Conservation (phyloP, 306 rosid genomes). For the Gastrolobium villosum region DNA sequence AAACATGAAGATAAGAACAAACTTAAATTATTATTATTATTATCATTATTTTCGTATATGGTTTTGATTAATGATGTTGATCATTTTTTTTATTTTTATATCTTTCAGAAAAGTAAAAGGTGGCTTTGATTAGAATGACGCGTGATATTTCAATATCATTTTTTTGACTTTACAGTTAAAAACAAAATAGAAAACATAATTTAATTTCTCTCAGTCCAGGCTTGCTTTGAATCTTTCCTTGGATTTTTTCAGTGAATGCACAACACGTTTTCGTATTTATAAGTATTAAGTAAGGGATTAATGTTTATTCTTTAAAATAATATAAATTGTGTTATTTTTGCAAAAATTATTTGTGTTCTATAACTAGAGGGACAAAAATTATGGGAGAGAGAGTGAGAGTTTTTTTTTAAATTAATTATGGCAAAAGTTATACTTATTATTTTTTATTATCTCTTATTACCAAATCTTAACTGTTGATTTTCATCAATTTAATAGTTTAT, state of each 20-base stretch:
- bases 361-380: no score
- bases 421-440: no score
- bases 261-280: not conserved
- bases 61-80: not conserved
- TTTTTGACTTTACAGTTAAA: not conserved
- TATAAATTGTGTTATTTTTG: no score
- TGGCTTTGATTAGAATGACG: conserved; percentile 41
- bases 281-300: not conserved
- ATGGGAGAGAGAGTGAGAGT: no score
- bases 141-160: not conserved
- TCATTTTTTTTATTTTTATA: not conserved
- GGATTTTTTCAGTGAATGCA: not conserved
- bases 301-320: no score
- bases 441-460: no score
- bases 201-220: not conserved
- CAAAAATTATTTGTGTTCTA: no score
- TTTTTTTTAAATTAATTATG: no score
- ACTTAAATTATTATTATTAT: not conserved
- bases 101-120: not conserved
- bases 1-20: conserved; percentile 56
- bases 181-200: not conserved
- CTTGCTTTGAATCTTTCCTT: not conserved
- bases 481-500: no score
- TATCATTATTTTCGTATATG: not conserved
- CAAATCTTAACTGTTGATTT: no score